phyloP scores from a whole-genome alignment of 2,329 filamentous ascomycete genomes.

The Penicillium sp. region DNA sequence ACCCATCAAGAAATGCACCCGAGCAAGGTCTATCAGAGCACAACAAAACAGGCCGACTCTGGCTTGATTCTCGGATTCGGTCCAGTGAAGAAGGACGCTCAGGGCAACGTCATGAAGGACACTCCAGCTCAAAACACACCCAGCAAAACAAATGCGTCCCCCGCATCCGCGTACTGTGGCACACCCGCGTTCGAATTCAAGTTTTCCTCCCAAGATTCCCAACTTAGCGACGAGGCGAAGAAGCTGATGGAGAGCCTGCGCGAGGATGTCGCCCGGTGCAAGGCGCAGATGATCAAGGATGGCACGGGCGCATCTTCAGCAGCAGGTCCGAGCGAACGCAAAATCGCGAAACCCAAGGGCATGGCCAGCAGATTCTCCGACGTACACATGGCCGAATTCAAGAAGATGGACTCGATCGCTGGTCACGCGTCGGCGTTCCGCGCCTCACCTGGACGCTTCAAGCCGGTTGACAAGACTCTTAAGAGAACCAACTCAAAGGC shows the following conservation, averaged over 20 bases:
- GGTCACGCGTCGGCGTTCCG: conserved; percentile 79
- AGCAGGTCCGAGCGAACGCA: conserved; percentile 58
- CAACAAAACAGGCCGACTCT: conserved; percentile 76
- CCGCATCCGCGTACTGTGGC: conserved; percentile 40
- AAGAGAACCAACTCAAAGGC: conserved; percentile 65
- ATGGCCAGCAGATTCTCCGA: conserved; percentile 81
- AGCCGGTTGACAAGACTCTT: conserved; percentile 48
- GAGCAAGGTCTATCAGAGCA: conserved; percentile 75
- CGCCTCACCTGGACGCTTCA: conserved; percentile 51
- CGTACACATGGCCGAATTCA: conserved; percentile 84
- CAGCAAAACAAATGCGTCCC: conserved; percentile 44
- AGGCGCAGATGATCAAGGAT: conserved; percentile 68
- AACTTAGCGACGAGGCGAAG: conserved; percentile 57
- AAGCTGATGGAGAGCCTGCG: conserved; percentile 70
- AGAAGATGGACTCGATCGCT: conserved; percentile 97
- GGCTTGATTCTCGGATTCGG: conserved; percentile 82
- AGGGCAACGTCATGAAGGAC: conserved; percentile 41
- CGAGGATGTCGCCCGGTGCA: conserved; percentile 73
- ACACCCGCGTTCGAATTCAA: conserved; percentile 54
- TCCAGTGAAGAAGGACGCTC: conserved; percentile 63
- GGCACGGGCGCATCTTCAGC: conserved; percentile 55
- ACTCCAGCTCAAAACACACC: conserved; percentile 43
- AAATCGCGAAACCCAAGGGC: conserved; percentile 79
- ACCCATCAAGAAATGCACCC: conserved; percentile 88
- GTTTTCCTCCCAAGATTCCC: conserved; percentile 49